A percentile compares a stretch with the other conserved stretches of the same genome.
Conservation (phyloP, 768 basidiomycete species). For the Boletus pseudopeckii region DNA sequence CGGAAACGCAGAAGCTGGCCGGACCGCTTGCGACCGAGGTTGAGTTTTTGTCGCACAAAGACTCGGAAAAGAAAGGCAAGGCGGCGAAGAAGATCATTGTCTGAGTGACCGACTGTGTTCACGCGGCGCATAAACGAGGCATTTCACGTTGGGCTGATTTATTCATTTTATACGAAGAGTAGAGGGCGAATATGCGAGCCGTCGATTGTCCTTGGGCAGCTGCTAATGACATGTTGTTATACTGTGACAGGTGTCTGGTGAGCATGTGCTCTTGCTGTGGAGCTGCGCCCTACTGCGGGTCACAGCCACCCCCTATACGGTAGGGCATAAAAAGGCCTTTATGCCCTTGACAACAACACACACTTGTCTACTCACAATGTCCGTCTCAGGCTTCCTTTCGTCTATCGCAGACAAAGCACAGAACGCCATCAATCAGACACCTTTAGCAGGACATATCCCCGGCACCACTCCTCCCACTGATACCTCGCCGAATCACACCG, state of each 20-base stretch:
- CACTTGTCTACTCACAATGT: constrained; percentile 51
- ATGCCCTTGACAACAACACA: too few species aligned
- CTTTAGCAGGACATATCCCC: constrained; percentile 57
- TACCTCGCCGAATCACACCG: constrained; percentile 42
- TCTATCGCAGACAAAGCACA: constrained; percentile 77
- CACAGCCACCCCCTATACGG: constrained; percentile 21
- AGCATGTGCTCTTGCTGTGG: not conserved
- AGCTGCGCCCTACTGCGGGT: constrained; percentile 9
- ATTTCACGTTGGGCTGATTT: constrained; percentile 27
- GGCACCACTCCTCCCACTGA: constrained; percentile 34
- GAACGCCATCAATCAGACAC: constrained; percentile 59
- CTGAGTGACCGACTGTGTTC: constrained; percentile 32
- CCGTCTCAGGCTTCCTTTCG: constrained; percentile 59
- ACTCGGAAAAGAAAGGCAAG: constrained; percentile 93
- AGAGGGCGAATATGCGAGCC: constrained; percentile 17
- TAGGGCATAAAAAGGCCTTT: constrained; percentile 11
- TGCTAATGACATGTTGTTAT: constrained; percentile 28
- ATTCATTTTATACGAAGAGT: constrained; percentile 29
- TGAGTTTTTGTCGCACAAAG: constrained; percentile 92
- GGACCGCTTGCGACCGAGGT: constrained; percentile 94
- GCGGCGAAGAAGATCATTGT: constrained; percentile 73
- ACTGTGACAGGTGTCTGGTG: constrained; percentile 7
- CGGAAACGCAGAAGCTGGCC: constrained; percentile 66
- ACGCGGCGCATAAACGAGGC: constrained; percentile 14
- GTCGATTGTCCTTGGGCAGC: constrained; percentile 17